Percentiles rank a stretch among this genome's conserved stretches.
phyloP scores from a whole-genome alignment of 345 rosid species.

The Dipteronia sinensis region DNA sequence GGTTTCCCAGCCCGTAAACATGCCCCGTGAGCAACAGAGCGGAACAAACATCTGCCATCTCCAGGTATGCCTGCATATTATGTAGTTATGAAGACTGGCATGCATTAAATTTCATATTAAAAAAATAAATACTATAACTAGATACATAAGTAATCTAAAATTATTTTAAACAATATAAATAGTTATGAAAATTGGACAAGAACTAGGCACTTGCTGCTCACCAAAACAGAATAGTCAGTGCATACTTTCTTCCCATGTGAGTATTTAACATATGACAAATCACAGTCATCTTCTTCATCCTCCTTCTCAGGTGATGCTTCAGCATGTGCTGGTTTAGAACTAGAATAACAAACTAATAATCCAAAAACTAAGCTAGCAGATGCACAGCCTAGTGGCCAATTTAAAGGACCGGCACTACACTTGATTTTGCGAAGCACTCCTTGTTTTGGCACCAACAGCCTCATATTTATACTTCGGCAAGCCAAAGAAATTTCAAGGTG shows the following conservation, averaged over 20 bases:
- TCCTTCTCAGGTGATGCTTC: conserved; percentile 50
- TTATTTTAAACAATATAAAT: neutral
- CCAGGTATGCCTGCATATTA: conserved; percentile 82
- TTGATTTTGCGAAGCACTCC: conserved; percentile 41
- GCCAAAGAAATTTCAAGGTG: conserved; percentile 51
- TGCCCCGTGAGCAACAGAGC: conserved; percentile 88
- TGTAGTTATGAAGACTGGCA: conserved; percentile 15
- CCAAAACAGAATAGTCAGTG: conserved; percentile 80
- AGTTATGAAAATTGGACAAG: neutral
- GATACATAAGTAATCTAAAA: neutral
- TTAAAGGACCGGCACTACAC: conserved; percentile 41
- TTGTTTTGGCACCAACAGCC: conserved; percentile 48
- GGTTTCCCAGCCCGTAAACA: conserved; percentile 67
- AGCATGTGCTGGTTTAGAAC: conserved; percentile 58
- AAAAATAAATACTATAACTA: neutral
- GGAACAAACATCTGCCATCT: conserved; percentile 96
- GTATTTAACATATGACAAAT: conserved; percentile 34
- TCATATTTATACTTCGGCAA: conserved; percentile 38
- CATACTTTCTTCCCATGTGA: conserved; percentile 77
- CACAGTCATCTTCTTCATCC: conserved; percentile 32
- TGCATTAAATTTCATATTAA: conserved; percentile 2
- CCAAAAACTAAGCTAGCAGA: conserved; percentile 58
- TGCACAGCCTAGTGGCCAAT: conserved; percentile 49
- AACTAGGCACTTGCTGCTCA: conserved; percentile 40
- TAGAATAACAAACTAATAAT: conserved; percentile 69